These are phyloP conservation scores for Senecio squalidus DNA, from an alignment of 140 eudicot species.

Conservation along the genomic window DNA sequence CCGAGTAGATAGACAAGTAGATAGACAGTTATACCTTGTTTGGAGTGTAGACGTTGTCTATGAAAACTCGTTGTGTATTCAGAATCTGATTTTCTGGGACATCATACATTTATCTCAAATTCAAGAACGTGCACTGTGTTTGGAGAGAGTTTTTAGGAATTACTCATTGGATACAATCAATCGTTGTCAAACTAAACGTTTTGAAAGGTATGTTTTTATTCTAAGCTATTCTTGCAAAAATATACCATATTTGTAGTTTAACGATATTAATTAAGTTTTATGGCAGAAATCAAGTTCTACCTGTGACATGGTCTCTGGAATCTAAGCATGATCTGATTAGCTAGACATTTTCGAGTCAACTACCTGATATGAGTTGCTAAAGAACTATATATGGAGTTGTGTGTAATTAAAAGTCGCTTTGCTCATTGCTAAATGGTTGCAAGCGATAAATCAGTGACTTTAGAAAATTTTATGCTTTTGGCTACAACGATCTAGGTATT, in stretches of 20 bases:
- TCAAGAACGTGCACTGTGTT: conserved; percentile 4
- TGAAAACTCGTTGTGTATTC: conserved; percentile 20
- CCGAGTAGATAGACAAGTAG: conserved; percentile 13
- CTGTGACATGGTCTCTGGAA: conserved; percentile 20
- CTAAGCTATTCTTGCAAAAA: not conserved
- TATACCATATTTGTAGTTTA: not conserved
- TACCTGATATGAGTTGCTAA: conserved; percentile 6
- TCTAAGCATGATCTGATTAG: not conserved
- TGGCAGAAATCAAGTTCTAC: conserved; percentile 9
- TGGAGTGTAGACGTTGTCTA: conserved; percentile 34
- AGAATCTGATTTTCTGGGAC: conserved; percentile 38
- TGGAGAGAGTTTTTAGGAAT: conserved; percentile 17
- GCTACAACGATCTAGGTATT: no score
- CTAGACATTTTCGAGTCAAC: not conserved
- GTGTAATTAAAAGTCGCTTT: no score
- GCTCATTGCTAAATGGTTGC: no score
- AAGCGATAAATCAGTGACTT: no score
- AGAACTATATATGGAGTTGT: no score
- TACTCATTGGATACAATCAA: conserved; percentile 23
- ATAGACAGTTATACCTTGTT: conserved; percentile 14
- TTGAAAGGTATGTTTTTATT: conserved; percentile 29
- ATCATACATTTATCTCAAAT: conserved; percentile 17
- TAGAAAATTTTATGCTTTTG: no score
- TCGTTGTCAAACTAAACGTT: conserved; percentile 25
- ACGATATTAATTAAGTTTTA: not conserved